Evolutionary conservation across 1,284 basidiomycete species (phyloP), one percentile per base, ranked within the genome.

Genomic region (Mycosarcoma maydis): DNA sequence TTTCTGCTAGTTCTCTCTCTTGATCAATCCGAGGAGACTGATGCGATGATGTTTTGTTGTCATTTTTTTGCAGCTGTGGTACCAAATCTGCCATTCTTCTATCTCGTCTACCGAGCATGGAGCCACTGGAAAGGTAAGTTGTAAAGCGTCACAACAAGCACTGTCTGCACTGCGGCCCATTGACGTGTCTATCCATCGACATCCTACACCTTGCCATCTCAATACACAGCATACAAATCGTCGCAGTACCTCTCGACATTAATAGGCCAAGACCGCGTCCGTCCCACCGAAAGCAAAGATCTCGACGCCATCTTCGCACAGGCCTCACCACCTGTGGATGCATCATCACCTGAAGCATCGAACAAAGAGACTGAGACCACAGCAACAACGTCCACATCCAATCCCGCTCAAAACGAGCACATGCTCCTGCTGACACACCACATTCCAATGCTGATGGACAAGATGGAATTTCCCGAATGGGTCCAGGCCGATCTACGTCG

Each of bases 11-110:
- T n/a, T n/a, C n/a, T n/a, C n/a, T n/a, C n/a, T n/a, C n/a, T n/a
- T n/a, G n/a, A n/a, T n/a, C n/a, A n/a, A n/a, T n/a, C n/a, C n/a
- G n/a, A n/a, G n/a, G n/a, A 1, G 27, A n/a, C 34, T 54, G 22
- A 50, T 19, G 3, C 27, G 9, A 16, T 8, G 22, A 23, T 24
- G 6, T 17, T n/a, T 16, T 55, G 30, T 13, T 10, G 3, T 8
- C 36, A 9, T 22, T 19, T 9, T 23, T 6, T 17, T 26, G 17
- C 43, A 72, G 68, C 80, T 14, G 77, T 77, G 27, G 48, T 81
- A 2, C 80, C 80, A 46, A 81, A 81, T 45, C 32, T 81, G 32
- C 73, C 75, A 9, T 77, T 79, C 55, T 81, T 80, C 68, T 81
- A 81, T 45, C 59, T 80, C 17, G 75, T 78, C 27, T 81, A 74